A percentile compares a stretch with the other conserved stretches of the same genome.
Evolutionary conservation across 805 yeast genomes (phyloP).

Genomic region (Nakazawaea anatomiae): DNA sequence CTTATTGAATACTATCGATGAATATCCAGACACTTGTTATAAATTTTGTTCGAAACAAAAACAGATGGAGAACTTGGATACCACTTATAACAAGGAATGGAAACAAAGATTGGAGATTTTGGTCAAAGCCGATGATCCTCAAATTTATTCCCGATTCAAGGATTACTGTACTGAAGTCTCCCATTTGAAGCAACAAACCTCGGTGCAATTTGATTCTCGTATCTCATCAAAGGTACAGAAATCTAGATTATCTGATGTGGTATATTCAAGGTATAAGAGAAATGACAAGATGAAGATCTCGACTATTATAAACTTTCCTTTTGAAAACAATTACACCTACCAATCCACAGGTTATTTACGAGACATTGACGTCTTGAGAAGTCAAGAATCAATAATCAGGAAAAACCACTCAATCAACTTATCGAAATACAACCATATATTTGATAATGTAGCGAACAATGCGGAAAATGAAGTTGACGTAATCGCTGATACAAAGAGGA

Average conservation of each 20-base stretch:
- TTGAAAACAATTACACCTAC: slow-evolving; percentile 46
- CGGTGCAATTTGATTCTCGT: slow-evolving; percentile 6
- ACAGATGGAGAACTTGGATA: slow-evolving; percentile 23
- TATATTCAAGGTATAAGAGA: slow-evolving; percentile 9
- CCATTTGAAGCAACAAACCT: not conserved
- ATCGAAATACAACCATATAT: slow-evolving; percentile 13
- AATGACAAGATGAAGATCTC: slow-evolving; percentile 7
- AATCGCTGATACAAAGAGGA: not conserved
- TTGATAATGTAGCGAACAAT: not conserved
- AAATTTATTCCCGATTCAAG: slow-evolving; percentile 31
- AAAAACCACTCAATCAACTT: slow-evolving; percentile 18
- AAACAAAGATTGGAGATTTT: slow-evolving; percentile 33
- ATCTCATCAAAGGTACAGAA: slow-evolving; percentile 12
- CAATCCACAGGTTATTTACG: slow-evolving; percentile 40
- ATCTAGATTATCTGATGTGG: slow-evolving; percentile 5
- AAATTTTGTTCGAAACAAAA: slow-evolving; percentile 21
- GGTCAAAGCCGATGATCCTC: slow-evolving; percentile 34
- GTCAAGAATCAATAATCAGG: slow-evolving; percentile 41
- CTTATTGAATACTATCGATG: slow-evolving; percentile 16
- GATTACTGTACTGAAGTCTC: slow-evolving; percentile 26
- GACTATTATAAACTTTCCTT: slow-evolving; percentile 38
- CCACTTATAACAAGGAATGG: slow-evolving; percentile 38
- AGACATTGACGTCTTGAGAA: slow-evolving; percentile 44
- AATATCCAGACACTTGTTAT: slow-evolving; percentile 31
- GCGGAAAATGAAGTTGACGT: not conserved